These are phyloP conservation scores for Babesia bovis DNA, from an alignment of 169 alveolate species.

Conservation along the genomic window DNA sequence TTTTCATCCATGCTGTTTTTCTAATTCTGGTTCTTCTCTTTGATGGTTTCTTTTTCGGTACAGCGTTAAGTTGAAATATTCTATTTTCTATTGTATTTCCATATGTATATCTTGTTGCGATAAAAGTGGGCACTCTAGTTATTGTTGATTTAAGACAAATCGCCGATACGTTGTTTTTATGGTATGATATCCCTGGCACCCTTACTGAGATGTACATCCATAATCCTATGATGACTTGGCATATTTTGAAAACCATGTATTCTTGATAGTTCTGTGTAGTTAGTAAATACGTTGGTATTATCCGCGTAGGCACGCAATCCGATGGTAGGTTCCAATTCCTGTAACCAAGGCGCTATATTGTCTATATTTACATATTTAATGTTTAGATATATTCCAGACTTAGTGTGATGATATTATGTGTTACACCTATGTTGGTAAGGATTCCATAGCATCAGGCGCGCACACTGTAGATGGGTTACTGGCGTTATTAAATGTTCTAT, in stretches of 20 bases:
- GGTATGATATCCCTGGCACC: neutral
- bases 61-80: constrained; percentile 54
- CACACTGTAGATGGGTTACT: neutral
- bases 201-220: neutral
- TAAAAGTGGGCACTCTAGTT: neutral
- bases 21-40: constrained; percentile 74
- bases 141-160: neutral
- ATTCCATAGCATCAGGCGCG: neutral
- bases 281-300: neutral
- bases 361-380: too few species aligned
- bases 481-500: too few species aligned
- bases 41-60: constrained; percentile 81
- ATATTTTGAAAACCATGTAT: neutral
- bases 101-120: neutral
- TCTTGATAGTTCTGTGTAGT: neutral
- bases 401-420: too few species aligned
- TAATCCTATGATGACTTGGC: neutral
- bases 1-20: constrained; percentile 81
- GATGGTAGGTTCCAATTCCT: too few species aligned
- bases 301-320: too few species aligned
- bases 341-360: too few species aligned
- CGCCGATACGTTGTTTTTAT: neutral
- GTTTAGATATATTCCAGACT: too few species aligned
- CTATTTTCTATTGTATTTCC: neutral
- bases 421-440: too few species aligned